Base-by-base conservation (phyloP, 1,284 basidiomycete species). In the Ceratobasidium theobromae region DNA sequence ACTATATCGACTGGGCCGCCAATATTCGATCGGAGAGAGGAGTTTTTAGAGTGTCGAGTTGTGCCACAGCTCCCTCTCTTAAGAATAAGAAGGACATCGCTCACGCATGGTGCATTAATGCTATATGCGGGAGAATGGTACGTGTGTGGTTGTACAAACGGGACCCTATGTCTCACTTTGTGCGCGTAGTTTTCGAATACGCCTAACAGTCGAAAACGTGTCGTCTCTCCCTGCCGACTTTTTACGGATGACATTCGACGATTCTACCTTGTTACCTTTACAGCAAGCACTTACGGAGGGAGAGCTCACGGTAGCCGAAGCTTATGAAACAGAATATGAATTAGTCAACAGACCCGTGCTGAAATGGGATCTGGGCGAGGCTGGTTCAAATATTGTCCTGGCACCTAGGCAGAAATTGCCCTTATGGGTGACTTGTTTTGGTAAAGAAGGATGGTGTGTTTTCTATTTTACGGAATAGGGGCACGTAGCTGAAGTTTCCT, bases 41-140 rank as follows among this genome's bases (percentile, higher is more conserved):
- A 77, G 43, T 92, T 86, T 72, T 73, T 94, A 70, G 84, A 93
- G 72, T 91, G 88, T 73, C 79, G 81, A 33, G 89, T 98, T 16
- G 86, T 95, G 8, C 86, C 89, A 1, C 87, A 93, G 70, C 92
- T 95, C 73, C 96, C 96, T 3, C 76, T 93, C 32, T 77, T 98
- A 60, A 84, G 91, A 65, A 89, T 97, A 72, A 83, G 91, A 69
- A 82, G 91, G 74, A 90, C 88, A n/a, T 92, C 91, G 4, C 79
- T 97, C 16, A 93, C 88, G 0, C 91, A 96, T 72, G 93, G 93
- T 1, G 92, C 93, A 0, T 79, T 98, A 28, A 95, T 96, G 89
- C 79, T 99, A 58, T 96, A 94, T 73, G 86, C 96, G 62, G 96
- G 96, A 46, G 96, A 99, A 79, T 86, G 78, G 90, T 93, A 69